Percentiles rank a stretch among this genome's conserved stretches.
These are phyloP conservation scores for Botrytis porri DNA, from an alignment of 2,329 filamentous ascomycete genomes.

Conservation along the genomic window DNA sequence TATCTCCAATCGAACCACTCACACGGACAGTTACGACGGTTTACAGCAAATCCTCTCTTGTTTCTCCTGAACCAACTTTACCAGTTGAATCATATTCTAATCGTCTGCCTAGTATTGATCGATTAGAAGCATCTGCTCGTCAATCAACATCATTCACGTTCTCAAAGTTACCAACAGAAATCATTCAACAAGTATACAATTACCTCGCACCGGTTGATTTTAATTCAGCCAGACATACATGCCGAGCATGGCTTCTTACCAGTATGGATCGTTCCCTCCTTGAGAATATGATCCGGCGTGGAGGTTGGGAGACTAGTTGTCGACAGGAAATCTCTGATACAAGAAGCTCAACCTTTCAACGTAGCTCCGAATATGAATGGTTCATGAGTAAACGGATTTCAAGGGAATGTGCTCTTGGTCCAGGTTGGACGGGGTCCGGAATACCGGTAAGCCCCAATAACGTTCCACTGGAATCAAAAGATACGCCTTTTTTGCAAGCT, in stretches of 20 bases:
- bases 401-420: slow-evolving; percentile 42
- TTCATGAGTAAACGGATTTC: slow-evolving; percentile 45
- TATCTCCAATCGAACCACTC: slow-evolving; percentile 11
- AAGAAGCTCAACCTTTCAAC: slow-evolving; percentile 19
- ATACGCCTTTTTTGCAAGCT: slow-evolving; percentile 38
- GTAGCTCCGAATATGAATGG: slow-evolving; percentile 32
- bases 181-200: slow-evolving; percentile 40
- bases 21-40: slow-evolving; percentile 19
- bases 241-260: slow-evolving; percentile 56
- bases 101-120: slow-evolving; percentile 17
- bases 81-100: slow-evolving; percentile 9
- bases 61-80: slow-evolving; percentile 23
- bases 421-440: slow-evolving; percentile 35
- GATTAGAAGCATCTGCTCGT: slow-evolving; percentile 23
- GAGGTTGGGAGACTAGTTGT: slow-evolving; percentile 52
- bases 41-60: slow-evolving; percentile 22
- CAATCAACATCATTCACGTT: slow-evolving; percentile 21
- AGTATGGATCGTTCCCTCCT: slow-evolving; percentile 53
- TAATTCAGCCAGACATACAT: slow-evolving; percentile 58
- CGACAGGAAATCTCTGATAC: slow-evolving; percentile 18
- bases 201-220: slow-evolving; percentile 46
- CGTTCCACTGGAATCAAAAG: background rate
- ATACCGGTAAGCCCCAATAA: slow-evolving; percentile 19
- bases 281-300: slow-evolving; percentile 51
- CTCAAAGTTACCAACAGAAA: slow-evolving; percentile 39